These are phyloP conservation scores for Tetrapisispora pingtungensis DNA, from an alignment of 805 yeast genomes.

Conservation along the genomic window DNA sequence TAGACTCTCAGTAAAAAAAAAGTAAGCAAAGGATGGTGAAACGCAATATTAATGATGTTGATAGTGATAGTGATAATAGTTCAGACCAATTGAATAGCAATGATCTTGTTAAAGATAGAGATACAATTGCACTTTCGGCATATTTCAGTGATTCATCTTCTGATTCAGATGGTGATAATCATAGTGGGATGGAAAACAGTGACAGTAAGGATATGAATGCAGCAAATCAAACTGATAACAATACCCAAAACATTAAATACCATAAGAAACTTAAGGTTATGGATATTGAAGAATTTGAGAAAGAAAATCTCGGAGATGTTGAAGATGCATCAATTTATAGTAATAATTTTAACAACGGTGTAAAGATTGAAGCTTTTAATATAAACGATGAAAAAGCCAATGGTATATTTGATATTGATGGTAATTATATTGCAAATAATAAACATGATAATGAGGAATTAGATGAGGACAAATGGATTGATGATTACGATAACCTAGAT, in stretches of 20 bases:
- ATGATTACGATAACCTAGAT: conserved; percentile 11
- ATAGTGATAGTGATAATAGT: no score
- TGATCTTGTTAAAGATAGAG: not conserved
- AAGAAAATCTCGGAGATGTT: conserved; percentile 5
- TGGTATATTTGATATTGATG: conserved; percentile 42
- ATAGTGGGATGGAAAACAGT: not conserved
- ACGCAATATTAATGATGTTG: no score
- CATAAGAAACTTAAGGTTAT: not conserved
- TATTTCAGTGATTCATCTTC: conserved; percentile 1
- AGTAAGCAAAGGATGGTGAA: no score
- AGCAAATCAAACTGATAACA: not conserved
- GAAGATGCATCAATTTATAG: not conserved
- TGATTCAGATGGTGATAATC: not conserved
- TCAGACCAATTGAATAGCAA: no score
- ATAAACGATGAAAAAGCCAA: conserved; percentile 39
- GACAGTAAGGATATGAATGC: not conserved
- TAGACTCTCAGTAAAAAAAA: no score
- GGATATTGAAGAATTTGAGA: conserved; percentile 23
- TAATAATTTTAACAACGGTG: conserved; percentile 7
- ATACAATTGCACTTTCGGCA: not conserved
- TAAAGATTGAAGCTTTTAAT: conserved; percentile 43
- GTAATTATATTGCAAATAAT: conserved; percentile 35
- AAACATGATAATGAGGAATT: conserved; percentile 19
- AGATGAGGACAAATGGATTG: conserved; percentile 18
- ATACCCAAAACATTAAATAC: not conserved